Evolutionary conservation across 805 yeast genomes (phyloP), one percentile per base, ranked within the genome.

Genomic region (Lachancea quebecensis): DNA sequence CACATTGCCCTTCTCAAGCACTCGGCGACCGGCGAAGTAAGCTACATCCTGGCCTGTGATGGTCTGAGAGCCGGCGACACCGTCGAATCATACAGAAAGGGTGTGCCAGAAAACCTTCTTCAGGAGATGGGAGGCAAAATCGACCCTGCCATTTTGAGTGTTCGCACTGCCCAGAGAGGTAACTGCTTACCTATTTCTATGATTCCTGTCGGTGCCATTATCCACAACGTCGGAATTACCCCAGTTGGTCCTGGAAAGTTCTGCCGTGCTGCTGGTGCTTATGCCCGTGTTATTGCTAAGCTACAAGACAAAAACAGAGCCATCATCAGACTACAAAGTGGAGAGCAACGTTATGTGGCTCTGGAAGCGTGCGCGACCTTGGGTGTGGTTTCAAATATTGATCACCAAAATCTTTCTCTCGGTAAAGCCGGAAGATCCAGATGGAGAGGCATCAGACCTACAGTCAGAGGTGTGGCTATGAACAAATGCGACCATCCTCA

Each of bases 341-440:
- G 99, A 47, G 99, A 93, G 69, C 95, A 89, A 58, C 82, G 99
- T 59, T 89, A 85, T 57, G 85, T 93, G 21, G 76, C 85, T 43
- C 62, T 88, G 46, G 84, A 86, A 44, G 87, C 96, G 21, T 86
- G 91, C 66, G 98, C 98, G 17, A 89, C 98, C 1, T 73, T 93
- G 50, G 99, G 99, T 30, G 78, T 86, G 41, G 95, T 89, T 10
- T 88, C 96, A 12, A 93, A 93, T 65, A 78, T 87, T 43, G 97
- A 89, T 55, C 96, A 91, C 68, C 93, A 85, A 69, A 86, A 87
- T 55, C 77, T 79, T 51, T 77, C 85, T 48, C 78, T 88, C 70
- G 99, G 99, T 75, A 93, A 93, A 67, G 99, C 99, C 18, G 99
- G 99, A 59, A 80, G 97, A 68, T 74, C 83, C 43, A 82, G 99